A percentile compares a stretch with the other conserved stretches of the same genome.
phyloP scores from a whole-genome alignment of 768 basidiomycete genomes.

The Astraeus odoratus region DNA sequence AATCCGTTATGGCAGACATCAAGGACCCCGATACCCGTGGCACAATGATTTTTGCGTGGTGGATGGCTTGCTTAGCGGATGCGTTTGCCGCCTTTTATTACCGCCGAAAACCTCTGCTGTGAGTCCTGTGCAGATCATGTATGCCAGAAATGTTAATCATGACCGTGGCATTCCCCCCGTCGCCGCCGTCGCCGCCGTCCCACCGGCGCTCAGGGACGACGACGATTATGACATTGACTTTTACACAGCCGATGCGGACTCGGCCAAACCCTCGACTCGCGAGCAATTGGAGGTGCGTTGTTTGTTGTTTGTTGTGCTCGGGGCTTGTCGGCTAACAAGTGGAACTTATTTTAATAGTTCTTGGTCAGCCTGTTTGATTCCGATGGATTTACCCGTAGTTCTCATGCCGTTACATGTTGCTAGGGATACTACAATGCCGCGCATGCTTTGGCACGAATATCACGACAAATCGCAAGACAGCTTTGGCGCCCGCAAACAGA shows the following conservation, averaged over 20 bases:
- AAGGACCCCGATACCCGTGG: conserved; percentile 69
- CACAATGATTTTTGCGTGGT: conserved; percentile 90
- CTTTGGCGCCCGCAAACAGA: conserved; percentile 78
- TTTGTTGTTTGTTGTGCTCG: conserved; percentile 2
- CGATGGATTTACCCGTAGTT: neutral
- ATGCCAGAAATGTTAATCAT: conserved; percentile 15
- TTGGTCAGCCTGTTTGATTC: conserved; percentile 42
- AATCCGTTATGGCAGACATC: conserved; percentile 67
- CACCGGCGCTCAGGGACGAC: conserved; percentile 46
- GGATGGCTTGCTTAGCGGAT: conserved; percentile 85
- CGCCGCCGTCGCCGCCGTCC: conserved; percentile 2
- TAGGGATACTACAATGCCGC: conserved; percentile 83
- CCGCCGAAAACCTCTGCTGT: conserved; percentile 75
- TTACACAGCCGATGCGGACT: conserved; percentile 66
- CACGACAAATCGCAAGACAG: conserved; percentile 72
- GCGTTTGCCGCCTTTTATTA: conserved; percentile 81
- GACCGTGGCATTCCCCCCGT: neutral
- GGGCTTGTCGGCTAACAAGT: conserved; percentile 6
- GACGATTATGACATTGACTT: conserved; percentile 89
- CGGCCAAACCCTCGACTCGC: conserved; percentile 54
- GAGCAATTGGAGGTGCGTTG: conserved; percentile 69
- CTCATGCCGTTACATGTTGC: neutral
- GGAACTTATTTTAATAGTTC: conserved; percentile 38
- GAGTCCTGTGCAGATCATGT: conserved; percentile 19
- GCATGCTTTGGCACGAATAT: conserved; percentile 76